Percentiles rank a stretch among this genome's conserved stretches.
These are phyloP conservation scores for Coemansia sp. DNA, from an alignment of 192 early-diverging fungal genomes.

Conservation along the genomic window DNA sequence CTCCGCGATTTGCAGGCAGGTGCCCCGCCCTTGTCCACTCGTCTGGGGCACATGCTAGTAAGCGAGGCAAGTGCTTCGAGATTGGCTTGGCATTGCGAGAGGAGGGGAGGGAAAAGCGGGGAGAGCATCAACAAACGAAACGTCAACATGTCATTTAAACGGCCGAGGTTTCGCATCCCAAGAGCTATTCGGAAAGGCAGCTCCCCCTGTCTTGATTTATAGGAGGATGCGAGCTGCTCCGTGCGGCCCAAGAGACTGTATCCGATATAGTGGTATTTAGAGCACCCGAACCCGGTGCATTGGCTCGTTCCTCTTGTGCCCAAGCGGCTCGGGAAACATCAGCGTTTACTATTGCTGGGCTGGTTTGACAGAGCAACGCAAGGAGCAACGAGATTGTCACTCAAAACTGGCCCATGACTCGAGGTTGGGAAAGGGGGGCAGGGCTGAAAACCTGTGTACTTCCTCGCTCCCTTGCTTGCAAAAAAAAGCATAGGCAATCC, in stretches of 20 bases:
- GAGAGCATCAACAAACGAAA: neutral
- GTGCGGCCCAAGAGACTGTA: neutral
- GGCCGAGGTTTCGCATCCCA: neutral
- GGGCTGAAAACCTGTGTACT: neutral
- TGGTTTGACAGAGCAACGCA: neutral
- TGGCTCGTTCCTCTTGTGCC: neutral
- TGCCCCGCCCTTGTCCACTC: neutral
- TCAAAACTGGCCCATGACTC: constrained; percentile 3
- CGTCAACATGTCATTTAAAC: neutral
- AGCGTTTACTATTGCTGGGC: neutral
- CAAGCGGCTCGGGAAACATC: neutral
- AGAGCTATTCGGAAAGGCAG: constrained; percentile 7
- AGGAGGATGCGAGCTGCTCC: neutral
- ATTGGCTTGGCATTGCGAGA: neutral
- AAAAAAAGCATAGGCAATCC: neutral
- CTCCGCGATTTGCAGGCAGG: neutral
- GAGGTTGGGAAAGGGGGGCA: constrained; percentile 1
- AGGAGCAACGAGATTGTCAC: constrained; percentile 1
- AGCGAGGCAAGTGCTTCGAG: neutral
- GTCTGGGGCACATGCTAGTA: constrained; percentile 8
- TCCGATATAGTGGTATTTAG: neutral
- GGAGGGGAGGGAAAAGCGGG: neutral
- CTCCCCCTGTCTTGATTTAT: constrained; percentile 5
- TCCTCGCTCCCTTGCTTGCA: neutral
- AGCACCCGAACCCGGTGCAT: neutral